Evolutionary conservation across 345 rosid genomes (phyloP).

Genomic region (Camelina hispida): DNA sequence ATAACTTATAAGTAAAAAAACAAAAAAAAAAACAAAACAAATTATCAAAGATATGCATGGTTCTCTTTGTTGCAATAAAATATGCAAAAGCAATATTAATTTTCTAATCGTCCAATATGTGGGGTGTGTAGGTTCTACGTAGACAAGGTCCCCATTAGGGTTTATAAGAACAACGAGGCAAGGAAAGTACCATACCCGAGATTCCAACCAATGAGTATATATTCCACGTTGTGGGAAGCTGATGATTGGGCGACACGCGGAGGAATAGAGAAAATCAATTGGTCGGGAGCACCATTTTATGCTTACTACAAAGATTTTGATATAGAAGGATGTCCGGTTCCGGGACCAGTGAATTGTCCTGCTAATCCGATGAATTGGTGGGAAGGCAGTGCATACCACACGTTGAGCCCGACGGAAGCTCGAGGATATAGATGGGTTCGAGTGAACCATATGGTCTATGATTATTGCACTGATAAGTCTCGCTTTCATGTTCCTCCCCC

Average conservation of each 20-base stretch:
- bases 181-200: conserved; percentile 71
- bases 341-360: conserved; percentile 71
- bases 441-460: conserved; percentile 85
- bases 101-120: conserved; percentile 8
- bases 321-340: conserved; percentile 83
- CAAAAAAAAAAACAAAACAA: not conserved
- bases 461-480: conserved; percentile 78
- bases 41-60: conserved; percentile 3
- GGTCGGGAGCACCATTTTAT: conserved; percentile 84
- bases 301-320: conserved; percentile 90
- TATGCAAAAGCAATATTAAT: not conserved
- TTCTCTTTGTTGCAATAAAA: not conserved
- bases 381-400: conserved; percentile 66
- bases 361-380: conserved; percentile 74
- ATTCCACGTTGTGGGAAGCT: conserved; percentile 94
- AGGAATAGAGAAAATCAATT: conserved; percentile 82
- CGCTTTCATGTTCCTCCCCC: conserved; percentile 77
- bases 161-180: conserved; percentile 85
- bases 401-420: conserved; percentile 65
- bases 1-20: not conserved
- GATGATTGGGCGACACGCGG: conserved; percentile 99
- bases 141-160: conserved; percentile 83
- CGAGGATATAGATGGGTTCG: conserved; percentile 92
- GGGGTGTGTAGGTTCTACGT: conserved; percentile 63
- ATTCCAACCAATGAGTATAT: conserved; percentile 84